phyloP scores from a whole-genome alignment of 2,329 filamentous ascomycete species.

The Zymoseptoria passerinii region DNA sequence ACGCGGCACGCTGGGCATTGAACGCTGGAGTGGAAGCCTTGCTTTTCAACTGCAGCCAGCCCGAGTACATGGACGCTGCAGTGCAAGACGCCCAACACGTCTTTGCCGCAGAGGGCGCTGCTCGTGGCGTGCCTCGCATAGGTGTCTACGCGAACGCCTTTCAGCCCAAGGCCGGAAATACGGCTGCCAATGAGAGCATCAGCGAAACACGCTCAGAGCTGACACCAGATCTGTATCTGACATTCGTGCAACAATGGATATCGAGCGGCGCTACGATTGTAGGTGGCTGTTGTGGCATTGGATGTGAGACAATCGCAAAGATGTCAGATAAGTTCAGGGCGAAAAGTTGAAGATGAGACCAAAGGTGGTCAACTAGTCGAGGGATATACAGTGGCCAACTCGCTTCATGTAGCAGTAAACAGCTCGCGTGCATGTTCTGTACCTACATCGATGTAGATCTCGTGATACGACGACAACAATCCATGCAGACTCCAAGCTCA shows the following conservation, averaged over 20 bases:
- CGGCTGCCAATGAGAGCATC: slow-evolving; percentile 1
- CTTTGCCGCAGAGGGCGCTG: background rate
- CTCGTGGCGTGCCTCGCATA: background rate
- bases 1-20: slow-evolving; percentile 2
- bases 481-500: no score
- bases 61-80: slow-evolving; percentile 1
- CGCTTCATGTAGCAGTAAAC: background rate
- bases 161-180: slow-evolving; percentile 1
- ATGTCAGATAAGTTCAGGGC: background rate
- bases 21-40: background rate
- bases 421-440: background rate
- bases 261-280: slow-evolving; percentile 1
- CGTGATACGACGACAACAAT: no score
- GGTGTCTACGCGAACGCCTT: slow-evolving; percentile 4
- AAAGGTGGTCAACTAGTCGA: no score
- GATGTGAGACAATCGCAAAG: background rate
- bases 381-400: background rate
- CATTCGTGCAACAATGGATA: slow-evolving; percentile 1
- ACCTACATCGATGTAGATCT: no score
- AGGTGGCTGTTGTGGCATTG: slow-evolving; percentile 3
- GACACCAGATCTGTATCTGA: background rate
- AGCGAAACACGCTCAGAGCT: background rate
- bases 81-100: background rate
- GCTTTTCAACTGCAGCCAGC: slow-evolving; percentile 3
- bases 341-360: background rate